Percentiles rank a stretch among this genome's conserved stretches.
Evolutionary conservation across 2,329 filamentous ascomycete genomes (phyloP).

Genomic region (Aureobasidium zeae): DNA sequence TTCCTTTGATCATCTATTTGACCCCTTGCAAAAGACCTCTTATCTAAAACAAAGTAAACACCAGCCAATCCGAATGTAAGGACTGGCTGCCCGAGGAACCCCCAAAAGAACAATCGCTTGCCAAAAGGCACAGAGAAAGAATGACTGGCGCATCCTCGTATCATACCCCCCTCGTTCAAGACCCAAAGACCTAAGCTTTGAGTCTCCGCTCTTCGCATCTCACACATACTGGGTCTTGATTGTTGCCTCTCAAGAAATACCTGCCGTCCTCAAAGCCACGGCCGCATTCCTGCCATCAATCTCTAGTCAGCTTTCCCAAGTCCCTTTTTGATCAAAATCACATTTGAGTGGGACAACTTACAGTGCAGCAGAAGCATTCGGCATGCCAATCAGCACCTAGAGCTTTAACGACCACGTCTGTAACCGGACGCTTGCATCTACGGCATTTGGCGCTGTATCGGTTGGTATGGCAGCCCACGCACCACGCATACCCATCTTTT

Average conservation of each 20-base stretch:
- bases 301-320: no score
- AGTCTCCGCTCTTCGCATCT: slow-evolving; percentile 52
- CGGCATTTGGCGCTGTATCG: slow-evolving; percentile 83
- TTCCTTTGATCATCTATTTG: no score
- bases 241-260: slow-evolving; percentile 53
- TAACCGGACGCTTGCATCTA: slow-evolving; percentile 73
- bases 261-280: slow-evolving; percentile 52
- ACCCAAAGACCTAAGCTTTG: slow-evolving; percentile 41
- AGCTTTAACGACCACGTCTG: slow-evolving; percentile 82
- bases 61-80: no score
- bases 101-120: no score
- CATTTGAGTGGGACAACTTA: slow-evolving; percentile 27
- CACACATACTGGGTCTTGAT: slow-evolving; percentile 53
- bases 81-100: no score
- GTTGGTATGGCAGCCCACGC: slow-evolving; percentile 83
- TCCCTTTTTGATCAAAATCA: slow-evolving; percentile 18
- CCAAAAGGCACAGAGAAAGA: no score
- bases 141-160: no score
- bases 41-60: no score
- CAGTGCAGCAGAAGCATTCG: slow-evolving; percentile 73
- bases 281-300: slow-evolving; percentile 48
- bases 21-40: no score
- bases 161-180: neutral
- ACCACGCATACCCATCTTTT: slow-evolving; percentile 97
- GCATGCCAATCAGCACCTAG: slow-evolving; percentile 91